Evolutionary conservation across 345 rosid species (phyloP).

Genomic region (Melaleuca quinquenervia): DNA sequence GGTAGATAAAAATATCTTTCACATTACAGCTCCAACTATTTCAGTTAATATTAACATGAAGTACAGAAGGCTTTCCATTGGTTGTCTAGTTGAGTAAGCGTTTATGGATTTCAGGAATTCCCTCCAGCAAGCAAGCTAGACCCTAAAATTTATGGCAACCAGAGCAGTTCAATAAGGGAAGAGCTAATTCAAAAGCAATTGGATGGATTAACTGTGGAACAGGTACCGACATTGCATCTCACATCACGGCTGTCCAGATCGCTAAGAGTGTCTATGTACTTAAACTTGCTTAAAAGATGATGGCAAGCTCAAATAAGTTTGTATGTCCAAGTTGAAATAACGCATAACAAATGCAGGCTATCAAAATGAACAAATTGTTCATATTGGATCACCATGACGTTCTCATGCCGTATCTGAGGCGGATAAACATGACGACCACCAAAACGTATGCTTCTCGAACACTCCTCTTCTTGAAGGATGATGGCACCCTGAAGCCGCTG

Average conservation of each 20-base stretch:
- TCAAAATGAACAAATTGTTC: constrained; percentile 7
- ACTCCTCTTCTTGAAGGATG: constrained; percentile 7
- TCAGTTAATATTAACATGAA: not conserved
- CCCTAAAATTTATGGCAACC: constrained; percentile 14
- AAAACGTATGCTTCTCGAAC: constrained; percentile 12
- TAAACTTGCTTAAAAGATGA: not conserved
- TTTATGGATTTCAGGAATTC: constrained; percentile 15
- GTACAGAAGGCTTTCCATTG: not conserved
- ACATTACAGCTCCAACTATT: not conserved
- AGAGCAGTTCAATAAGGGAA: constrained; percentile 16
- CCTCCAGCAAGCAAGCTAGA: constrained; percentile 25
- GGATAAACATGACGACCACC: constrained; percentile 1
- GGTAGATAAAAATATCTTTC: constrained; percentile 1
- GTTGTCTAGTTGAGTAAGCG: not conserved
- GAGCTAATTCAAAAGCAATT: constrained; percentile 13
- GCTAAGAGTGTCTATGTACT: not conserved
- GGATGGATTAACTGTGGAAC: constrained; percentile 6
- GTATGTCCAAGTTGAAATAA: not conserved
- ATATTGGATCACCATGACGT: constrained; percentile 16
- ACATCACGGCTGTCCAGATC: not conserved
- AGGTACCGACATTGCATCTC: not conserved
- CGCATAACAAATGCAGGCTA: not conserved
- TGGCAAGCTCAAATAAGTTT: not conserved
- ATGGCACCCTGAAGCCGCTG: constrained; percentile 7
- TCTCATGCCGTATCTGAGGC: constrained; percentile 6